These are phyloP conservation scores for Takashimella koratensis DNA, from an alignment of 1,284 basidiomycete genomes.

Conservation along the genomic window DNA sequence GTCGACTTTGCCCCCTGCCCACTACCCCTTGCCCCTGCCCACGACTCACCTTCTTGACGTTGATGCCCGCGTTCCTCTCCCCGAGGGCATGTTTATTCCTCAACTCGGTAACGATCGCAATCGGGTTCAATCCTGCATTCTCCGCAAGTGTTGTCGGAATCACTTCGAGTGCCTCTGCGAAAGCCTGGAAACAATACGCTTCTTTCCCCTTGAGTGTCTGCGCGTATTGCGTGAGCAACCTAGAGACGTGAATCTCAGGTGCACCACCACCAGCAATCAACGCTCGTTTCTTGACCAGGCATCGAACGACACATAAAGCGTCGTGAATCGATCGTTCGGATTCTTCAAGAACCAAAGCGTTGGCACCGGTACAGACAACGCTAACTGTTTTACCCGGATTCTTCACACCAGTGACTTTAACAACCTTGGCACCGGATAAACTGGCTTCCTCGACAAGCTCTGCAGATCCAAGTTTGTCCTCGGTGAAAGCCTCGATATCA, in stretches of 20 bases:
- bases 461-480: slow-evolving; percentile 95
- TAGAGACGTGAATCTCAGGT: slow-evolving; percentile 97
- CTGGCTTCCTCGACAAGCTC: slow-evolving; percentile 91
- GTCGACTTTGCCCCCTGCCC: too few species aligned
- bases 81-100: slow-evolving; percentile 95
- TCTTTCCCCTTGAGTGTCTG: slow-evolving; percentile 97
- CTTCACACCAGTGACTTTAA: slow-evolving; percentile 92
- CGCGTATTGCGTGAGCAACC: slow-evolving; percentile 83
- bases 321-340: slow-evolving; percentile 97
- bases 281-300: slow-evolving; percentile 96
- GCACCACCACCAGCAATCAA: slow-evolving; percentile 96
- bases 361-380: slow-evolving; percentile 92
- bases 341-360: slow-evolving; percentile 93
- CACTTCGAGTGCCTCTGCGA: slow-evolving; percentile 95
- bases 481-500: slow-evolving; percentile 97
- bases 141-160: slow-evolving; percentile 98
- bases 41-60: slow-evolving; percentile 79
- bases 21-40: too few species aligned
- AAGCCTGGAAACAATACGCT: slow-evolving; percentile 98
- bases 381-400: slow-evolving; percentile 93
- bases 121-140: slow-evolving; percentile 97
- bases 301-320: slow-evolving; percentile 95
- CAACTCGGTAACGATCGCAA: slow-evolving; percentile 96
- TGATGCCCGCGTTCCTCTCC: slow-evolving; percentile 94
- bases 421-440: slow-evolving; percentile 83